Conservation (phyloP, 345 rosid genomes). For the Salix koriyanagi region DNA sequence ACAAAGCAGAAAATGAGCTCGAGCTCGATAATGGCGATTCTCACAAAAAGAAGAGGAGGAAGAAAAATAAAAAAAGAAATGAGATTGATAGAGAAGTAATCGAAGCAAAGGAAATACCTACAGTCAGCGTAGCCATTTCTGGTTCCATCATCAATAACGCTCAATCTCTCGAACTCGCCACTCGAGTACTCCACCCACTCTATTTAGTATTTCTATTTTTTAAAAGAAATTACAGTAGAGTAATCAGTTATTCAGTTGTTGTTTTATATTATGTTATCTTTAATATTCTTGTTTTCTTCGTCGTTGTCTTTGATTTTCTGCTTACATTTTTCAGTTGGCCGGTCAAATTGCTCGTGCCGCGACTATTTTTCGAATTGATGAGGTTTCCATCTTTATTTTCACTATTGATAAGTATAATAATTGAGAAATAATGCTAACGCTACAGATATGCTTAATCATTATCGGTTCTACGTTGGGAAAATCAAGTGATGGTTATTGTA, state of each 20-base stretch:
- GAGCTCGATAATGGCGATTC: conserved; percentile 34
- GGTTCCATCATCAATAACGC: conserved; percentile 94
- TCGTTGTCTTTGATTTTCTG: not conserved
- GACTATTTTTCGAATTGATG: conserved; percentile 80
- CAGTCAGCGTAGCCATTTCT: conserved; percentile 79
- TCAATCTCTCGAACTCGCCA: conserved; percentile 90
- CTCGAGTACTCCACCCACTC: conserved; percentile 50
- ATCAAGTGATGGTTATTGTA: not conserved
- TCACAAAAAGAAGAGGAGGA: conserved; percentile 27
- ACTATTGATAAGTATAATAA: not conserved
- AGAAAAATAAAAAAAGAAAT: conserved; percentile 14
- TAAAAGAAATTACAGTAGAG: too few species aligned
- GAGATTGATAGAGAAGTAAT: conserved; percentile 20
- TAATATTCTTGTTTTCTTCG: not conserved
- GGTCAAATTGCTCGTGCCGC: conserved; percentile 94
- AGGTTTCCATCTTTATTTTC: conserved; percentile 40
- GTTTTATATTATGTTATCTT: not conserved
- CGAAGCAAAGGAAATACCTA: conserved; percentile 38
- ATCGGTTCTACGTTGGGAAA: not conserved
- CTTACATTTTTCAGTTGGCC: conserved; percentile 51
- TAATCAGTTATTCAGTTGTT: too few species aligned
- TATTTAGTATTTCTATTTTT: not conserved
- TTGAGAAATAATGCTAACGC: too few species aligned
- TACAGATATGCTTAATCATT: not conserved
- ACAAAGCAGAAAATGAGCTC: conserved; percentile 5